These are phyloP conservation scores for Globisporangium mamillatum DNA, from an alignment of 352 stramenopile species.

Conservation along the genomic window DNA sequence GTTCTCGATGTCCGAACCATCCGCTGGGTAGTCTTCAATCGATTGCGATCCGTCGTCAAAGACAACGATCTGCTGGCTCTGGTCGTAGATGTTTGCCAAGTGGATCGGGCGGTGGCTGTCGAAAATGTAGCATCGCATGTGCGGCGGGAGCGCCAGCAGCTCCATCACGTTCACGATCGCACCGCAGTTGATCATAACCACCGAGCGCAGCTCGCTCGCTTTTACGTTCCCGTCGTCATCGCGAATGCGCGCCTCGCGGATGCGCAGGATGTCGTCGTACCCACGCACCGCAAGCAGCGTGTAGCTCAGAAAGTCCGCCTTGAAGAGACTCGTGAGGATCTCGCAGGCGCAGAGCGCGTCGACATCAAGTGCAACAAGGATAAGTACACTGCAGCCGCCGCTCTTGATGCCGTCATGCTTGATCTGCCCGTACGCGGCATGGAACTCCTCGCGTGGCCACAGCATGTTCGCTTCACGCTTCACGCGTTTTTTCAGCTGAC, in stretches of 20 bases:
- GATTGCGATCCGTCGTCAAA: constrained; percentile 76
- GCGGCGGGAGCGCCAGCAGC: constrained; percentile 65
- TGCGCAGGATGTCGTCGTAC: constrained; percentile 83
- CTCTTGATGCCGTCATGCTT: constrained; percentile 72
- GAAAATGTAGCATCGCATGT: constrained; percentile 92
- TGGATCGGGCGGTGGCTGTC: constrained; percentile 96
- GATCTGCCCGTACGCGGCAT: constrained; percentile 81
- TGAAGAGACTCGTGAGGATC: constrained; percentile 88
- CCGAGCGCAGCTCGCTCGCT: constrained; percentile 74
- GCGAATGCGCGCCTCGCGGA: constrained; percentile 66
- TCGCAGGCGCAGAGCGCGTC: constrained; percentile 94
- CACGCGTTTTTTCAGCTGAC: background rate
- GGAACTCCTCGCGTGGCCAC: constrained; percentile 85
- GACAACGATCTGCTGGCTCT: constrained; percentile 71
- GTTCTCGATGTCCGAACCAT: constrained; percentile 75
- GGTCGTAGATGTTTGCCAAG: constrained; percentile 94
- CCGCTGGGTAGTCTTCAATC: constrained; percentile 76
- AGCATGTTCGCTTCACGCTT: constrained; percentile 30
- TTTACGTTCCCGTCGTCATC: constrained; percentile 33
- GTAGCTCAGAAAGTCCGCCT: constrained; percentile 78
- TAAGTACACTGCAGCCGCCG: constrained; percentile 79
- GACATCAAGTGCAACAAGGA: constrained; percentile 93
- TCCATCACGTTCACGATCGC: constrained; percentile 90
- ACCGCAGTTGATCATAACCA: constrained; percentile 95
- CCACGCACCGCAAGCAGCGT: constrained; percentile 69